phyloP scores from a whole-genome alignment of 2,329 filamentous ascomycete genomes.

The Teratosphaeria viscida region DNA sequence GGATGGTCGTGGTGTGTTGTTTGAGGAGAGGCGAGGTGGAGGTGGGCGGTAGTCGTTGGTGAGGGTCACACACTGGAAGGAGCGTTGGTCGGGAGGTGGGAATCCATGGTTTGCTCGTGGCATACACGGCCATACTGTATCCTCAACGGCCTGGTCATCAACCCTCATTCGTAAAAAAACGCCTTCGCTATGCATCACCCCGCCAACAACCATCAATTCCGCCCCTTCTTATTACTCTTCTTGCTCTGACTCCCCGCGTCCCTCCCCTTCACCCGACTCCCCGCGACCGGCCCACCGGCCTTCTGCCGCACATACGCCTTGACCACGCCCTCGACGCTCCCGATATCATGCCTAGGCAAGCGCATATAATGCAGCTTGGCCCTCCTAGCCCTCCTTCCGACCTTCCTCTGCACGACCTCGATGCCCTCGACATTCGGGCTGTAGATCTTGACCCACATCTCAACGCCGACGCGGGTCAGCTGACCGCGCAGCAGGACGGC shows the following conservation, averaged over 20 bases:
- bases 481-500: slow-evolving; percentile 78
- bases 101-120: no score
- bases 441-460: slow-evolving; percentile 98
- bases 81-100: no score
- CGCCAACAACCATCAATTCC: neutral
- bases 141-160: no score
- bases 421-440: slow-evolving; percentile 80
- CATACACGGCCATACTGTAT: no score
- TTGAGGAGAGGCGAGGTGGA: no score
- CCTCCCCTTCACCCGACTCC: slow-evolving; percentile 15
- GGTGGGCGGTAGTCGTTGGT: no score
- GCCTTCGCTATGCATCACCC: neutral
- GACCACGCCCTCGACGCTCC: slow-evolving; percentile 73
- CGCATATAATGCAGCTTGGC: slow-evolving; percentile 88
- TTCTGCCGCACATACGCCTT: slow-evolving; percentile 51
- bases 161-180: neutral
- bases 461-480: slow-evolving; percentile 75
- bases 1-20: no score
- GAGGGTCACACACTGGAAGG: no score
- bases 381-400: slow-evolving; percentile 55
- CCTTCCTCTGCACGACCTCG: slow-evolving; percentile 86
- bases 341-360: slow-evolving; percentile 76
- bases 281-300: slow-evolving; percentile 21
- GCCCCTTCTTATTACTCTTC: slow-evolving; percentile 14
- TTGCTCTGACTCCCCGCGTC: slow-evolving; percentile 21